These are phyloP conservation scores for Teratosphaeriaceae sp. DNA, from an alignment of 2,329 filamentous ascomycete genomes.

Conservation along the genomic window DNA sequence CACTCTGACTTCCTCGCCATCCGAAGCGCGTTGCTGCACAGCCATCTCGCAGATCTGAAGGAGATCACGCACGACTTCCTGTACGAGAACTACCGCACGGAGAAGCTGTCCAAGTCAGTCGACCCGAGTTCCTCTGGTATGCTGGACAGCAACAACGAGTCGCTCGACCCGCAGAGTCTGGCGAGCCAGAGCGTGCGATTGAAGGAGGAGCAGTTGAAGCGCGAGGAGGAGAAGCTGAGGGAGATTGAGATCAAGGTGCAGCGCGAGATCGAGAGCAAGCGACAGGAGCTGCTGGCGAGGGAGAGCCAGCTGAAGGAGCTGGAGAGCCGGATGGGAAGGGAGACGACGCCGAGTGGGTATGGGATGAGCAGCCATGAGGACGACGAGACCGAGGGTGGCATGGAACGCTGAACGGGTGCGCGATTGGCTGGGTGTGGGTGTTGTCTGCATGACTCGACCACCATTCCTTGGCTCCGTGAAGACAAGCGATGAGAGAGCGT, in stretches of 20 bases:
- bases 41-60: constrained; percentile 95
- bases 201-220: constrained; percentile 98
- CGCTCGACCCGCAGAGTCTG: constrained; percentile 96
- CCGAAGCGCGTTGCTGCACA: constrained; percentile 91
- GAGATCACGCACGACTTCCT: constrained; percentile 99
- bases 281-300: constrained; percentile 69
- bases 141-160: too few species aligned
- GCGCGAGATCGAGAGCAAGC: constrained; percentile 97
- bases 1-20: constrained; percentile 99
- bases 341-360: constrained; percentile 22
- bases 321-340: constrained; percentile 88
- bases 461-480: too few species aligned
- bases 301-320: constrained; percentile 93
- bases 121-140: too few species aligned
- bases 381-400: constrained; percentile 2
- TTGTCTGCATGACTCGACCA: too few species aligned
- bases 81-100: constrained; percentile 99
- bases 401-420: neutral
- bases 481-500: too few species aligned
- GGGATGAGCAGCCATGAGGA: constrained; percentile 18
- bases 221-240: constrained; percentile 98
- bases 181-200: constrained; percentile 95
- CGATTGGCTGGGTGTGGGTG: too few species aligned
- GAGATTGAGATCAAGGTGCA: constrained; percentile 99
- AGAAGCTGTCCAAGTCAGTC: constrained; percentile 99